Evolutionary conservation across 139 green algal species (phyloP).

Genomic region (Yamagishiella unicocca): DNA sequence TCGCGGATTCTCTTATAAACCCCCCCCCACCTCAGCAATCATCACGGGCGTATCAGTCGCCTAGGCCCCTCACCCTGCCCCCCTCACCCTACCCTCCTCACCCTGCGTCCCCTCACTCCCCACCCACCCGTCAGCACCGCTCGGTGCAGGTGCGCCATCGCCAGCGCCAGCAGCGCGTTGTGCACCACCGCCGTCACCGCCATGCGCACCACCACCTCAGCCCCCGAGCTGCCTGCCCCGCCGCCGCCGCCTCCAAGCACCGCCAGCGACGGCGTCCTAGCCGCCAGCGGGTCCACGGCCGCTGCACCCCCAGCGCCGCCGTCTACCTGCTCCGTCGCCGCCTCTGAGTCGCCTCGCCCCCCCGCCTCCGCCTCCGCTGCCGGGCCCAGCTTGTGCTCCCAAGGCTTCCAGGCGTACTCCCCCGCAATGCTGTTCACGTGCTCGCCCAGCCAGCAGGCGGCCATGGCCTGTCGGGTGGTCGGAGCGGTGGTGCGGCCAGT

Average conservation of each 20-base stretch:
- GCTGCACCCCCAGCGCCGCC: neutral
- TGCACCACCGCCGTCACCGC: constrained; percentile 50
- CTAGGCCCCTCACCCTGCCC: too few relatives aligned
- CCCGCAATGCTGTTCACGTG: constrained; percentile 75
- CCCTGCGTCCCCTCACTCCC: neutral
- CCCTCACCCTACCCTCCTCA: neutral
- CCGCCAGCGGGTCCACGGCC: neutral
- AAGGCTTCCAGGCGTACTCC: constrained; percentile 40
- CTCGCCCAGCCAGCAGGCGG: constrained; percentile 86
- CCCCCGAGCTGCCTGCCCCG: neutral
- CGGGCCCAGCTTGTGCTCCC: constrained; percentile 14
- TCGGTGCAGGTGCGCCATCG: constrained; percentile 62
- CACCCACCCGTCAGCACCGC: constrained; percentile 53
- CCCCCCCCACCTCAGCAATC: too few relatives aligned
- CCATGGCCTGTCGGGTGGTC: constrained; percentile 46
- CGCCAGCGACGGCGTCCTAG: neutral
- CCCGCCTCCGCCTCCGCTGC: neutral
- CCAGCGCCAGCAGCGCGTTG: constrained; percentile 58
- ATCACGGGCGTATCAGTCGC: too few relatives aligned
- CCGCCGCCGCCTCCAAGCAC: neutral
- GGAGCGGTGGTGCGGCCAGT: too few relatives aligned
- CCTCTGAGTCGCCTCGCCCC: neutral
- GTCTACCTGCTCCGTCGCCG: neutral
- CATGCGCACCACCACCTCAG: constrained; percentile 50
- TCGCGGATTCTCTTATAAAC: too few relatives aligned